These are phyloP conservation scores for Telopea speciosissima DNA, from an alignment of 177 flowering plant species.

Conservation along the genomic window DNA sequence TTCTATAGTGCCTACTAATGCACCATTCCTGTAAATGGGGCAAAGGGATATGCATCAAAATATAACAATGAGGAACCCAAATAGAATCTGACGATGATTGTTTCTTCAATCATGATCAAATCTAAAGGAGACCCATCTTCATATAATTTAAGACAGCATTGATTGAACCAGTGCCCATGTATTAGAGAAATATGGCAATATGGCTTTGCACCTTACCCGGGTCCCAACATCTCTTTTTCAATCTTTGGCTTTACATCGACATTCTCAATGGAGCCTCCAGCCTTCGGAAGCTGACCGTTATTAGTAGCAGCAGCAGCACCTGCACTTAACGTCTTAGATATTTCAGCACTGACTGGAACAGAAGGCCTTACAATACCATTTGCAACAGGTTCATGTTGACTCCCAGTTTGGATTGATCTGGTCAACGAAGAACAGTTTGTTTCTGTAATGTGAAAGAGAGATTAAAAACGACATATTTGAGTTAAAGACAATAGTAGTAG, in stretches of 20 bases:
- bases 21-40: background rate
- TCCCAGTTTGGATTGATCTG: constrained; percentile 32
- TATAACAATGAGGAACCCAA: constrained; percentile 7
- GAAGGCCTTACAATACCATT: constrained; percentile 36
- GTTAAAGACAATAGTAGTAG: background rate
- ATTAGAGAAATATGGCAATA: background rate
- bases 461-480: background rate
- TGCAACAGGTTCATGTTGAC: constrained; percentile 28
- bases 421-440: constrained; percentile 51
- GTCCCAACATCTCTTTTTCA: constrained; percentile 12
- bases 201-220: too few species aligned
- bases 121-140: constrained; percentile 14
- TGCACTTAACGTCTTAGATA: constrained; percentile 23
- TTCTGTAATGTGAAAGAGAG: constrained; percentile 36
- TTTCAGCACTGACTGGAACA: constrained; percentile 21
- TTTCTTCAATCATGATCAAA: constrained; percentile 19
- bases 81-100: constrained; percentile 18
- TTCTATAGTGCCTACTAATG: background rate
- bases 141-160: too few species aligned
- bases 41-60: background rate
- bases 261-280: constrained; percentile 29
- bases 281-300: constrained; percentile 23
- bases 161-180: constrained; percentile 10
- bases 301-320: constrained; percentile 17
- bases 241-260: constrained; percentile 29